phyloP scores from a whole-genome alignment of 192 early-diverging fungal species.

The Coemansia sp. region DNA sequence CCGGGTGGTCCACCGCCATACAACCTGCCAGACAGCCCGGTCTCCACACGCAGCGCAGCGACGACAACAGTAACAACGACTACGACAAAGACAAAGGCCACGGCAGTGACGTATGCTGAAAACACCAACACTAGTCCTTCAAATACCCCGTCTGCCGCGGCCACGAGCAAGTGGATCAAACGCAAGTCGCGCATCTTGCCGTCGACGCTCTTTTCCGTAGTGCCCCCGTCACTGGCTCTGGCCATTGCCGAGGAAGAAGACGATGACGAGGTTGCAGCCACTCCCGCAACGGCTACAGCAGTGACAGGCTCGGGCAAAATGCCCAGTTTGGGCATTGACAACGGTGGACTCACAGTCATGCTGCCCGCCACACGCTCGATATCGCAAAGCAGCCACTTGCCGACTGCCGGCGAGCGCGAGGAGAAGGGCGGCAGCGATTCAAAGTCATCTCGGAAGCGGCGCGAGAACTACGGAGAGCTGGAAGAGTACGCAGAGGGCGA shows the following conservation, averaged over 20 bases:
- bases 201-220: conserved; percentile 26
- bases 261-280: conserved; percentile 30
- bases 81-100: conserved; percentile 4
- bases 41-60: not conserved
- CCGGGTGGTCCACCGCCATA: not conserved
- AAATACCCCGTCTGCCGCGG: not conserved
- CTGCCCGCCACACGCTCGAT: not conserved
- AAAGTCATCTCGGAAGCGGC: conserved; percentile 49
- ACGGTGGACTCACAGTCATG: not conserved
- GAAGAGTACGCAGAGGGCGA: conserved; percentile 59
- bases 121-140: conserved; percentile 15
- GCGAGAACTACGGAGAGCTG: conserved; percentile 56
- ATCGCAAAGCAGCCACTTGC: conserved; percentile 11
- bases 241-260: conserved; percentile 12
- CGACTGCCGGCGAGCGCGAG: conserved; percentile 18
- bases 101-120: conserved; percentile 1
- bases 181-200: conserved; percentile 53
- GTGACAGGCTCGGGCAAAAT: conserved; percentile 11
- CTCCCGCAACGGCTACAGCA: conserved; percentile 9
- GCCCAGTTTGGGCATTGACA: conserved; percentile 2
- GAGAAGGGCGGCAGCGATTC: conserved; percentile 18
- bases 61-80: not conserved
- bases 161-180: conserved; percentile 45
- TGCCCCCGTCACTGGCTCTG: not conserved
- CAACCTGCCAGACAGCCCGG: not conserved